These are phyloP conservation scores for Debaryomyces tyrocola DNA, from an alignment of 805 yeast species.

Conservation along the genomic window DNA sequence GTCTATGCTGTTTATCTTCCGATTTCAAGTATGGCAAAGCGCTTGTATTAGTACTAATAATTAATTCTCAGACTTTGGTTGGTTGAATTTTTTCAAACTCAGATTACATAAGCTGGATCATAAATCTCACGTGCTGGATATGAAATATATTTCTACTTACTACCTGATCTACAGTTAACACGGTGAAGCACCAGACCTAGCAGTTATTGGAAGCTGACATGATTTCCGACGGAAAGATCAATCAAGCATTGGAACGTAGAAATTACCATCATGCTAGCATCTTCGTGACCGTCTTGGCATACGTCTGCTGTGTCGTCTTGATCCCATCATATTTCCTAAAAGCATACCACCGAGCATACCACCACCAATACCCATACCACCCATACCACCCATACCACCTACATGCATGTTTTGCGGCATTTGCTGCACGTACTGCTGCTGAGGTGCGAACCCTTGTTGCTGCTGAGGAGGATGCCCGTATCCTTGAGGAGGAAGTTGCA, in stretches of 20 bases:
- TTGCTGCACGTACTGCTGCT: slow-evolving; percentile 1
- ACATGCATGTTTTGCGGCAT: not conserved
- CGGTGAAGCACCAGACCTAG: too few relatives aligned
- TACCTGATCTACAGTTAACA: too few relatives aligned
- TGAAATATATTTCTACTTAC: too few relatives aligned
- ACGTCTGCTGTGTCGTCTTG: too few relatives aligned
- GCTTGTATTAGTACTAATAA: not conserved
- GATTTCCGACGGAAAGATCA: too few relatives aligned
- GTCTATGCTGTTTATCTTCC: not conserved
- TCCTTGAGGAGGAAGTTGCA: slow-evolving; percentile 24
- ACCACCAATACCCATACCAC: slow-evolving; percentile 43
- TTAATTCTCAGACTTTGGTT: slow-evolving; percentile 16
- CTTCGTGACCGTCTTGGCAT: too few relatives aligned
- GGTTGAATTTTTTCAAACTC: slow-evolving; percentile 7
- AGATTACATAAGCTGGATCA: not conserved
- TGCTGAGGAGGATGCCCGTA: slow-evolving; percentile 33
- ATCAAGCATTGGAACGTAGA: too few relatives aligned
- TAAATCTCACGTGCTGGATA: not conserved
- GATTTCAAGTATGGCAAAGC: not conserved
- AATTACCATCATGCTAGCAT: too few relatives aligned
- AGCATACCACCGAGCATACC: slow-evolving; percentile 65
- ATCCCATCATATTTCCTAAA: slow-evolving; percentile 43
- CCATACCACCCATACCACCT: slow-evolving; percentile 40
- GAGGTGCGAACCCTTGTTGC: slow-evolving; percentile 4
- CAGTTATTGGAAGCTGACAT: too few relatives aligned